These are phyloP conservation scores for Agrocybe pediades DNA, from an alignment of 768 basidiomycete genomes.

Conservation along the genomic window DNA sequence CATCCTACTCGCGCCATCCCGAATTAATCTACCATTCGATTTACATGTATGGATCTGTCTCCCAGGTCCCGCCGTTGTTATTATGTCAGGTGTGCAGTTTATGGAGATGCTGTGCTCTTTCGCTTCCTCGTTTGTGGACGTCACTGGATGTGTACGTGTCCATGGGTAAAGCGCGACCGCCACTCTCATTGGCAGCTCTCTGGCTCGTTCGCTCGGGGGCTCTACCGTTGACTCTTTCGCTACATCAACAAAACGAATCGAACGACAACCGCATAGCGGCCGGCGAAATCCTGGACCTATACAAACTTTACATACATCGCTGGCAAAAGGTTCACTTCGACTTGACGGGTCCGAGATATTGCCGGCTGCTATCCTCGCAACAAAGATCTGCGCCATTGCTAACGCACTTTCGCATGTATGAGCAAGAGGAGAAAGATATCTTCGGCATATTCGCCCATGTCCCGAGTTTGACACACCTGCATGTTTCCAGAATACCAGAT, in stretches of 20 bases:
- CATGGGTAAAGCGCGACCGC: constrained; percentile 29
- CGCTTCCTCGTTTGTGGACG: constrained; percentile 42
- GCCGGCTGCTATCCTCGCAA: constrained; percentile 19
- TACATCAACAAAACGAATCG: constrained; percentile 35
- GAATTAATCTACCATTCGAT: constrained; percentile 11
- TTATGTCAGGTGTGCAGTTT: constrained; percentile 41
- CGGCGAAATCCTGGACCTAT: constrained; percentile 30
- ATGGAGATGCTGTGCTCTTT: constrained; percentile 42
- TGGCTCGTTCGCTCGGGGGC: constrained; percentile 36
- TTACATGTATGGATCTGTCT: constrained; percentile 14
- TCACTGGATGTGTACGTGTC: constrained; percentile 31
- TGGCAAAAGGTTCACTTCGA: constrained; percentile 34
- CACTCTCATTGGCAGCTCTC: constrained; percentile 24
- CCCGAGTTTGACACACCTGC: constrained; percentile 28
- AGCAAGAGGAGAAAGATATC: constrained; percentile 30
- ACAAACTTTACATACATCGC: constrained; percentile 28
- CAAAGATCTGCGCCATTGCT: constrained; percentile 29
- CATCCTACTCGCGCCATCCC: constrained; percentile 7
- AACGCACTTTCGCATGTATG: constrained; percentile 26
- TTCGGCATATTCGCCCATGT: constrained; percentile 31
- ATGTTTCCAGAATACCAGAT: constrained; percentile 32
- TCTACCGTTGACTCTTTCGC: constrained; percentile 31
- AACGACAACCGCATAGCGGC: constrained; percentile 27
- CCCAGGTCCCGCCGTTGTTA: constrained; percentile 31
- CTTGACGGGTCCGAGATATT: constrained; percentile 31